Evolutionary conservation across 345 rosid genomes (phyloP).

Genomic region (Crucihimalaya himalaica): DNA sequence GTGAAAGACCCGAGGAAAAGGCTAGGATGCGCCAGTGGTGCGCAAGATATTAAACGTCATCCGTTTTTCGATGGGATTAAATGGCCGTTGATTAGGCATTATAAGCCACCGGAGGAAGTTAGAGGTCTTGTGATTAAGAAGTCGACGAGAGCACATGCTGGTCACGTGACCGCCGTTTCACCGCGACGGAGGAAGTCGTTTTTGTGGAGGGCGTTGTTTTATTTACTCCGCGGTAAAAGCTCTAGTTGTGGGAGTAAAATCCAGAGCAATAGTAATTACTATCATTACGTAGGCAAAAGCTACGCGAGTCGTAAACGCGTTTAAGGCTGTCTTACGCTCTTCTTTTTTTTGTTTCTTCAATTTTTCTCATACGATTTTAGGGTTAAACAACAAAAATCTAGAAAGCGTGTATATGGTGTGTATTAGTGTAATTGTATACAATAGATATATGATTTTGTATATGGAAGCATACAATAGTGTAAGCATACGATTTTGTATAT

Average conservation of each 20-base stretch:
- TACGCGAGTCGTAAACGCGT: constrained; percentile 44
- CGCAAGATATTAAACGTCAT: constrained; percentile 77
- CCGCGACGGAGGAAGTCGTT: constrained; percentile 47
- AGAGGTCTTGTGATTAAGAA: constrained; percentile 52
- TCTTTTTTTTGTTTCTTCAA: not conserved
- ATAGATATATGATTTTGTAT: constrained; percentile 30
- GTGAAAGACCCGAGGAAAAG: constrained; percentile 75
- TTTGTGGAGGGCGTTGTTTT: constrained; percentile 52
- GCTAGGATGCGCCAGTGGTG: constrained; percentile 79
- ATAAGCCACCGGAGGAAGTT: constrained; percentile 72
- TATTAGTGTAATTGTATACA: constrained; percentile 23
- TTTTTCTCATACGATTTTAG: constrained; percentile 8
- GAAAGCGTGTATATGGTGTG: constrained; percentile 7
- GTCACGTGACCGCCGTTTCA: constrained; percentile 41
- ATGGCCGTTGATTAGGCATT: constrained; percentile 82
- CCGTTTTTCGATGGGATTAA: constrained; percentile 68
- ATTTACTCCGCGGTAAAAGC: constrained; percentile 41
- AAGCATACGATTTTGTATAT: constrained; percentile 37
- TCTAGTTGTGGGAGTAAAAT: constrained; percentile 36
- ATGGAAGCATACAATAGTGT: too few species aligned
- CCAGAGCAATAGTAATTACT: constrained; percentile 46
- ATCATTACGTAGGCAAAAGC: constrained; percentile 44
- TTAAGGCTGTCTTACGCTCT: constrained; percentile 23
- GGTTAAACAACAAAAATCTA: not conserved
- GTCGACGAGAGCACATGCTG: constrained; percentile 41